Evolutionary conservation across 371 early-diverging fungal species (phyloP), one percentile per base, ranked within the genome.

Genomic region (Syncephalastrum contaminatum): DNA sequence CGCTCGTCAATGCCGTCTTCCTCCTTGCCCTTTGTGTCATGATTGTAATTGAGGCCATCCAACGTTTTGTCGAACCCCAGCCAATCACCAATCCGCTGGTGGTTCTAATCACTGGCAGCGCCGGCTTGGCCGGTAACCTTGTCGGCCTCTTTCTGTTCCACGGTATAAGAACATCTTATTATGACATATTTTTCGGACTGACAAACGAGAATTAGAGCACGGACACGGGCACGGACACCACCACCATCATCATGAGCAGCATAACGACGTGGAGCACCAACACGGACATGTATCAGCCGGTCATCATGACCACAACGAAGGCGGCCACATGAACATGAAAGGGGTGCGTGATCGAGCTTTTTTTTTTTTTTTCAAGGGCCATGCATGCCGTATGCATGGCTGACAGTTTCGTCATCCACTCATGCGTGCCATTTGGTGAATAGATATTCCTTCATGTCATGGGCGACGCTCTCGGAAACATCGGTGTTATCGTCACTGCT

Each of bases 381-480:
- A 12, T 30, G 36, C 36, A 30, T 30, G 1, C 36, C 12, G 10
- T 30, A 30, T 30, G 36, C 36, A 30, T 30, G 36, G 10, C 36
- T 30, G 36, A 30, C 36, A 30, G 12, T 10, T 30, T 30, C 36
- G 10, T 5, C 1, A 16, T 10, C 16, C 36, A 30, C 36, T 4
- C 12, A 41, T 47, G 50, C 15, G 8, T 19, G 13, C 22, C 12
- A 27, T 27, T 51, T 56, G 25, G 13, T 48, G 7, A 20, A 21
- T 60, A 77, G 77, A 70, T 97, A 18, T 95, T 95, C 71, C 77
- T 97, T 40, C 98, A 98, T 73, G 92, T 96, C 21, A 64, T 96
- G 20, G 97, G 99, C 39, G 99, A 98, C 73, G 88, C 94, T 10
- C 75, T 97, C n/a, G 95, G 93, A 27, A 92, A 91, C 48, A 71